A percentile compares a stretch with the other conserved stretches of the same genome.
Conservation (phyloP, 495 filamentous ascomycete genomes). For the Penicillium mononematosum region DNA sequence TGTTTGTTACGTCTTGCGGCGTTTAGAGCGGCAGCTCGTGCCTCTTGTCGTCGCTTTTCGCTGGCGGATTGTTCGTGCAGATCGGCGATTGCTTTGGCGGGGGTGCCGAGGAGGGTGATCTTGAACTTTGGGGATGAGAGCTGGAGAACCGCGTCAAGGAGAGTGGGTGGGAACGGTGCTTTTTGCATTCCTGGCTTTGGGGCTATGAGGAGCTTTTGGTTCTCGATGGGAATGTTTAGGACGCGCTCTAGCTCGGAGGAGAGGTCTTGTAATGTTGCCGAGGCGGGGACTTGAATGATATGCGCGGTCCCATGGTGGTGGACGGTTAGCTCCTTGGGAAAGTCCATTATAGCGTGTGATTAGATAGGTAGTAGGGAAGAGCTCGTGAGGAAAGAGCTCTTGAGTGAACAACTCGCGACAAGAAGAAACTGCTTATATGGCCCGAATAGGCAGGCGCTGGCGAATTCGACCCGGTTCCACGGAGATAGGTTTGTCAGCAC, state of each 20-base stretch:
- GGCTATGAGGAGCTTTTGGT: conserved; percentile 76
- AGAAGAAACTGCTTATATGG: neutral
- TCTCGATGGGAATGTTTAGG: conserved; percentile 61
- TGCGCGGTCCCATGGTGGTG: conserved; percentile 67
- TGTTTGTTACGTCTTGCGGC: conserved; percentile 28
- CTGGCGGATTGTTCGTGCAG: conserved; percentile 41
- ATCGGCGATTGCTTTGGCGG: conserved; percentile 35
- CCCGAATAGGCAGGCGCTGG: conserved; percentile 33
- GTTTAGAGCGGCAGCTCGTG: conserved; percentile 38
- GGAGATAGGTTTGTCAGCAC: conserved; percentile 40
- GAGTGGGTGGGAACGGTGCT: conserved; percentile 55
- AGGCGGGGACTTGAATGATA: conserved; percentile 63
- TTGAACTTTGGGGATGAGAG: conserved; percentile 50
- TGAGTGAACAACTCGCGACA: neutral
- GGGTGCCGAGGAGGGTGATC: conserved; percentile 45
- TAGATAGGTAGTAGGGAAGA: neutral
- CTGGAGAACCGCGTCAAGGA: conserved; percentile 31
- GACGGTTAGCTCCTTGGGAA: conserved; percentile 48
- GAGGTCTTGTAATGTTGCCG: conserved; percentile 73
- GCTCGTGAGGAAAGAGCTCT: neutral
- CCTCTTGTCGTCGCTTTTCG: conserved; percentile 39
- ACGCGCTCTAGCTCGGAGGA: conserved; percentile 48
- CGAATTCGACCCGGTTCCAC: conserved; percentile 33
- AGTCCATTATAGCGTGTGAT: conserved; percentile 6
- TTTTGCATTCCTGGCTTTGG: conserved; percentile 67